Base-by-base conservation (phyloP, 768 basidiomycete species). In the Tylopilus plumbeoviolaceoides region DNA sequence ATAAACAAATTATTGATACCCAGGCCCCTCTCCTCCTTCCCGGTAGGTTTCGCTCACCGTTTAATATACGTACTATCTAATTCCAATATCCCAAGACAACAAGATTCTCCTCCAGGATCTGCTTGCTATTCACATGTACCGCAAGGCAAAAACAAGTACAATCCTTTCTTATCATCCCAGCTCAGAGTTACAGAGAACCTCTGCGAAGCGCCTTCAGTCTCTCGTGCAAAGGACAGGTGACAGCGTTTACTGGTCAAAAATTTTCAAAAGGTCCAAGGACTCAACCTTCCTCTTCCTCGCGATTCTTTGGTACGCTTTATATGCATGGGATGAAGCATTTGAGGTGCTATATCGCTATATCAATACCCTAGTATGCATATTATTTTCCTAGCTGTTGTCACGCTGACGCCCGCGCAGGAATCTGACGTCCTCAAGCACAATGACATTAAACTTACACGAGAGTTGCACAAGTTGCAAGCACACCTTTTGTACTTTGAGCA, bases 271-370 rank as follows among this genome's bases (percentile, higher is more conserved):
- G 23, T 61, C 47, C 58, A 70, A 69, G 6, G 82, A 84, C 53
- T 79, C 82, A 2, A 84, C 81, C 0, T 80, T 84, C 51, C 59
- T 82, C 21, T 70, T 84, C 38, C 62, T 84, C 18, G 71, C 76
- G 15, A 67, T 77, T 28, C 66, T 84, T 23, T 84, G 83, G 83
- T 81, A 82, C 57, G 75, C 79, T 0, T 57, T 83, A 7, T 83
- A 84, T 61, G 76, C 79, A 5, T 84, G 83, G 81, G 83, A 84
- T 50, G 81, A 84, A 61, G 72, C 78, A 1, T 71, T 83, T 18
- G 81, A 83, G 55, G 63, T 68, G 7, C 53, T 84, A 33, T 80
- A 80, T 59, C 54, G 58, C 5, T 78, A 83, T 56, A 76, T 84
- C 20, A 77, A 74, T 43, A 64, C 52, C 43, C 62, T 85, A 65